Percentiles rank a stretch among this genome's conserved stretches.
Evolutionary conservation across 495 filamentous ascomycete species (phyloP).

Genomic region (Hypoxylon crocopeplum): DNA sequence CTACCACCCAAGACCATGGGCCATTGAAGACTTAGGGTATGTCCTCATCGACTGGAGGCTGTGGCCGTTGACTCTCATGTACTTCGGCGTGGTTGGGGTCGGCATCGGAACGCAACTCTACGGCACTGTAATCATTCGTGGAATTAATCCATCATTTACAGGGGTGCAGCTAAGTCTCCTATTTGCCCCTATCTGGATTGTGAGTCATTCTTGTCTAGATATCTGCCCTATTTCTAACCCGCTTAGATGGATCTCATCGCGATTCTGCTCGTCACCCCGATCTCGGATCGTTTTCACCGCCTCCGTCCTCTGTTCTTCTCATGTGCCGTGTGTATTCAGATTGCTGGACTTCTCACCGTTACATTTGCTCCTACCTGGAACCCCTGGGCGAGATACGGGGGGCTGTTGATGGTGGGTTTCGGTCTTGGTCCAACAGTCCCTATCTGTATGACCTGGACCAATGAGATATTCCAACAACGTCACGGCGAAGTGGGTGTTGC

Average conservation of each 20-base stretch:
- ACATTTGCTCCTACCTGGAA: slow-evolving; percentile 74
- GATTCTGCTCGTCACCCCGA: slow-evolving; percentile 82
- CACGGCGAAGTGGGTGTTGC: slow-evolving; percentile 93
- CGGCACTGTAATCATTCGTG: slow-evolving; percentile 82
- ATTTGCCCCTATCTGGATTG: slow-evolving; percentile 90
- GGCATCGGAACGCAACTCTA: slow-evolving; percentile 90
- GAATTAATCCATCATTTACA: slow-evolving; percentile 74
- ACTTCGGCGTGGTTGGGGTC: slow-evolving; percentile 92
- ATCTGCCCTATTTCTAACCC: slow-evolving; percentile 12
- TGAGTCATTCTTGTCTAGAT: slow-evolving; percentile 48
- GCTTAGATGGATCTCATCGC: slow-evolving; percentile 81
- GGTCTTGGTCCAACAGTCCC: slow-evolving; percentile 91
- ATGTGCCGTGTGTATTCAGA: slow-evolving; percentile 75
- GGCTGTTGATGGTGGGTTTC: slow-evolving; percentile 89
- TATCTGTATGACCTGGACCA: slow-evolving; percentile 92
- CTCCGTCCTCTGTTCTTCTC: slow-evolving; percentile 86
- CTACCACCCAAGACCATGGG: slow-evolving; percentile 76
- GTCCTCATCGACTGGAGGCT: slow-evolving; percentile 85
- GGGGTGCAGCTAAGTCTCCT: slow-evolving; percentile 80
- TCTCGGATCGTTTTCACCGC: slow-evolving; percentile 86
- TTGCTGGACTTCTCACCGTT: slow-evolving; percentile 77
- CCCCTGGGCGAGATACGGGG: slow-evolving; percentile 86
- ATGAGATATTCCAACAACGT: slow-evolving; percentile 85
- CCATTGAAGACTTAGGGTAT: slow-evolving; percentile 65
- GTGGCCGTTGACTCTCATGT: slow-evolving; percentile 87